Base-by-base conservation (phyloP, 2,329 filamentous ascomycete species). In the Ophiostoma piceae region DNA sequence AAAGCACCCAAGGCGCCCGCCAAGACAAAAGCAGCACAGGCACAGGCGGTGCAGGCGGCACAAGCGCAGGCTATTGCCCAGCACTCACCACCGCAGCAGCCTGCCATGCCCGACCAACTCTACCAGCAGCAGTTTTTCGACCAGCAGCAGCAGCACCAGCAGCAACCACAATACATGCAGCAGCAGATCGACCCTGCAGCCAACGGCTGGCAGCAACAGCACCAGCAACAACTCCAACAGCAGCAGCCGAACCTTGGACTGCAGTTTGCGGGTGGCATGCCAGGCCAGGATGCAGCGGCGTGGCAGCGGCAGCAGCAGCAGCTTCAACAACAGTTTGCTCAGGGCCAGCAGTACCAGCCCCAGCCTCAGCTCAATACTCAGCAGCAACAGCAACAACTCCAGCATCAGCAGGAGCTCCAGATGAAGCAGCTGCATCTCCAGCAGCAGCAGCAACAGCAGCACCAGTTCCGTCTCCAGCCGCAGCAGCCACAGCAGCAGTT, bases 391-490 rank as follows among this genome's bases (percentile, higher is more conserved):
- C 19, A 66, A 3, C 62, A 66, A 14, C 62, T 16, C 37, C 60
- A 65, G 60, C 35, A 35, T 8, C 35, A 35, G 8, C 35, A 35
- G 35, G 35, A 35, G 29, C 74, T 3, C 32, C 62, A 65, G 16
- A 32, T 39, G 62, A 32, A 65, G 16, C 62, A 66, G 62, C 62
- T 39, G 8, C 35, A 26, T 19, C 47, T 74, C 41, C 74, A 74
- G 19, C 72, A 62, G 32, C 29, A 26, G 8, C 68, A 69, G 2
- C 67, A 68, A 8, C 71, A 72, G 35, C 62, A 65, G 16, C 57
- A 67, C 11, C 64, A 51, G 41, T 67, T 69, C 14, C 62, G 9
- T 19, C 41, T 69, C 5, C 68, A 68, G 35, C 47, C 22, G 16
- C 39, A 37, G 3, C 54, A 69, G 11, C 70, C 54, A 11, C 32